A percentile compares a stretch with the other conserved stretches of the same genome.
These are phyloP conservation scores for Aristolochia fimbriata DNA, from an alignment of 164 flowering plant species.

Conservation along the genomic window DNA sequence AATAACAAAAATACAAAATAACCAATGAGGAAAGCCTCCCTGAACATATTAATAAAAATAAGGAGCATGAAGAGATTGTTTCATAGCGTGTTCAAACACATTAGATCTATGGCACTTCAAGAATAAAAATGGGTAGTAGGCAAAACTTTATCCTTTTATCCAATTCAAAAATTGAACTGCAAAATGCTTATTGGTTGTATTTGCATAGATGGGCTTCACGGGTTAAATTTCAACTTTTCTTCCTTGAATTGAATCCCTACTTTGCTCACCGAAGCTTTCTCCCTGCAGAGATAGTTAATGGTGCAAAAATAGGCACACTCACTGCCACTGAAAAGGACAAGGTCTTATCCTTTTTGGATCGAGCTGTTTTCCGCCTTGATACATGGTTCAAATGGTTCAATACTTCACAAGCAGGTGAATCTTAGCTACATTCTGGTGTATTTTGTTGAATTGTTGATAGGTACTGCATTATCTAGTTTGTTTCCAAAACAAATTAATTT, in stretches of 20 bases:
- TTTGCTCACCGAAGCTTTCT: conserved; percentile 1
- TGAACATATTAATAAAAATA: too few species aligned
- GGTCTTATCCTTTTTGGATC: conserved; percentile 64
- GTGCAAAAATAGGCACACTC: conserved; percentile 44
- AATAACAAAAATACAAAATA: too few species aligned
- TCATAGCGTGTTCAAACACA: too few species aligned
- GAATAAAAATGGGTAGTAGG: too few species aligned
- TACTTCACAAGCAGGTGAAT: conserved; percentile 75
- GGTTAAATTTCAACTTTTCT: background rate
- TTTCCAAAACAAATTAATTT: background rate
- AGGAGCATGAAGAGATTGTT: too few species aligned
- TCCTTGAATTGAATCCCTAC: background rate
- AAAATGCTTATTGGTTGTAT: too few species aligned
- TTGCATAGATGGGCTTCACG: too few species aligned
- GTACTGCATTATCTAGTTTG: background rate
- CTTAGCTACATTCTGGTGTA: background rate
- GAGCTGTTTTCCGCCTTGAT: conserved; percentile 75
- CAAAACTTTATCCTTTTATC: too few species aligned
- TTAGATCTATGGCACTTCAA: too few species aligned
- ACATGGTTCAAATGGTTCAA: conserved; percentile 98
- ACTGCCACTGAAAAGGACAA: conserved; percentile 39
- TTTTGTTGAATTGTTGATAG: background rate
- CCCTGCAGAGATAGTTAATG: conserved; percentile 52
- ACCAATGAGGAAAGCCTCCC: too few species aligned
- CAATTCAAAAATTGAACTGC: too few species aligned